Percentiles rank a stretch among this genome's conserved stretches.
Conservation (phyloP, 2,329 filamentous ascomycete genomes). For the Neonectria ditissima region DNA sequence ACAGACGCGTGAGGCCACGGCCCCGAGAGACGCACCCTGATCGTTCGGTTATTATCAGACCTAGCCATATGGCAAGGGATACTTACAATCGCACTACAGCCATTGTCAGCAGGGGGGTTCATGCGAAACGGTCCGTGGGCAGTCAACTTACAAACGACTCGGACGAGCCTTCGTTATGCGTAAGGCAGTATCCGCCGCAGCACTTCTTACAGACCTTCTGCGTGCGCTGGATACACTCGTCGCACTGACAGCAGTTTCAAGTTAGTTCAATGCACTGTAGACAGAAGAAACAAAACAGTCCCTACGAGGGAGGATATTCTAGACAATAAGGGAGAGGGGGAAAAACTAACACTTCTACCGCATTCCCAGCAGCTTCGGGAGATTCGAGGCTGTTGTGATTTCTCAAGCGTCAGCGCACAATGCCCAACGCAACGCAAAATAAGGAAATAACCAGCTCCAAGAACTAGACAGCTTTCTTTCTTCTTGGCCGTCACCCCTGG, state of each 20-base stretch:
- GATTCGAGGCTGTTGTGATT: constrained; percentile 64
- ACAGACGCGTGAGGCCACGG: constrained; percentile 49
- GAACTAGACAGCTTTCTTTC: background rate
- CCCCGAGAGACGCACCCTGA: constrained; percentile 51
- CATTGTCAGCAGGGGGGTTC: constrained; percentile 45
- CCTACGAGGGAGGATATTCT: constrained; percentile 12
- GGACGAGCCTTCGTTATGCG: constrained; percentile 86
- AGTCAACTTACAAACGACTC: constrained; percentile 63
- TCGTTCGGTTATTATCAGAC: constrained; percentile 29
- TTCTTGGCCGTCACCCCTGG: constrained; percentile 20
- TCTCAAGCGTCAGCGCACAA: constrained; percentile 27
- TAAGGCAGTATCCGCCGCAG: constrained; percentile 82
- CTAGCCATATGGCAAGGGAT: background rate
- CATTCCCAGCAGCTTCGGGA: constrained; percentile 86
- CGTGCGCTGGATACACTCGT: constrained; percentile 77
- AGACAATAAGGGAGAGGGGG: background rate
- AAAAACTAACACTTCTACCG: constrained; percentile 75
- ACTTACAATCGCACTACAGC: constrained; percentile 61
- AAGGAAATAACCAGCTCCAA: constrained; percentile 6
- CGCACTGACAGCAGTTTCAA: constrained; percentile 66
- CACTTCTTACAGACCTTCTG: constrained; percentile 80
- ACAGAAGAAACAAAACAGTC: background rate
- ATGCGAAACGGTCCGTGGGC: background rate
- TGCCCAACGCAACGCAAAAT: background rate
- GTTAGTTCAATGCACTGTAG: constrained; percentile 10